These are phyloP conservation scores for Mitragyna speciosa DNA, from an alignment of 257 asterid species.

Conservation along the genomic window DNA sequence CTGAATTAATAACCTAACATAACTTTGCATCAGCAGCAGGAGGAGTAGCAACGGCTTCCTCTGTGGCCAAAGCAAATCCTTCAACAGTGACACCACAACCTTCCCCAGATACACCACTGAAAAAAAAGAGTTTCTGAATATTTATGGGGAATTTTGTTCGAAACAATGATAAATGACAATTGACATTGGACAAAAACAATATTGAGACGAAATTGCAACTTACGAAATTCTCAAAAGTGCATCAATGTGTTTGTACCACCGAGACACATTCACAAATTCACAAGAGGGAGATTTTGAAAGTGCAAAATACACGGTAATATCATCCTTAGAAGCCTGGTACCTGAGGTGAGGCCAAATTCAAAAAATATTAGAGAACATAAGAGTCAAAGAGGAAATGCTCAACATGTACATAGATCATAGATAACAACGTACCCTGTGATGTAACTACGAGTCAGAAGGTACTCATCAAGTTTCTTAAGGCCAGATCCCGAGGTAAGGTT, in stretches of 20 bases:
- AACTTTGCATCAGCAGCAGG: constrained; percentile 58
- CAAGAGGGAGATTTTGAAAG: constrained; percentile 60
- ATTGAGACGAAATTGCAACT: background rate
- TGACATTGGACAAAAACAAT: background rate
- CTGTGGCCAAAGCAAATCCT: constrained; percentile 49
- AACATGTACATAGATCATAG: background rate
- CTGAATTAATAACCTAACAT: constrained; percentile 2
- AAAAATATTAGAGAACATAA: background rate
- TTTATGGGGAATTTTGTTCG: background rate
- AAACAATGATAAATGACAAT: background rate
- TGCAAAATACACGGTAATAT: constrained; percentile 58
- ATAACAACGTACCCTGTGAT: constrained; percentile 63
- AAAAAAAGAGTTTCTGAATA: background rate
- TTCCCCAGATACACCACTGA: constrained; percentile 72
- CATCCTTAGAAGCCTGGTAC: constrained; percentile 87
- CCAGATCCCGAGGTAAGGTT: constrained; percentile 59
- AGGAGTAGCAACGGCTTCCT: constrained; percentile 57
- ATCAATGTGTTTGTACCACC: constrained; percentile 38
- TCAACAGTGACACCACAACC: constrained; percentile 59
- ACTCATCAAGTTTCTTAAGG: constrained; percentile 87
- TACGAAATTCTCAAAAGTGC: constrained; percentile 42
- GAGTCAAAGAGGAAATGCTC: background rate
- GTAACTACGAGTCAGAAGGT: constrained; percentile 80
- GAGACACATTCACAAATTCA: constrained; percentile 43
- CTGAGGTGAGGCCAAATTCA: constrained; percentile 30